These are phyloP conservation scores for Leccinum ochraceum DNA, from an alignment of 768 basidiomycete species.

Conservation along the genomic window DNA sequence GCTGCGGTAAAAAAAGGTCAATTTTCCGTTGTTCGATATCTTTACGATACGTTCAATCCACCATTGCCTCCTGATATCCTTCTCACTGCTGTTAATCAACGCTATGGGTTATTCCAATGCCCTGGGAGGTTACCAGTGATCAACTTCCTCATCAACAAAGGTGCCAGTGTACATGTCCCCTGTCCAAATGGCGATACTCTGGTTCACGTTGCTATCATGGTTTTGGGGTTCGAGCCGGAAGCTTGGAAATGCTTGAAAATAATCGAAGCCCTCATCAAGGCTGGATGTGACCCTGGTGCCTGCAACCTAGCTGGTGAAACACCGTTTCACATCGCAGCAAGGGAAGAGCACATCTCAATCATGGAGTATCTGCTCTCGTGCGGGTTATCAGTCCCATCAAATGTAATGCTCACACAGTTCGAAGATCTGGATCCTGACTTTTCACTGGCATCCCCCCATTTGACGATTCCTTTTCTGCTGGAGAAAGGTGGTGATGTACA, in stretches of 20 bases:
- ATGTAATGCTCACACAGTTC: no score
- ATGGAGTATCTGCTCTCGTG: neutral
- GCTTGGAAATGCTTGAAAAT: neutral
- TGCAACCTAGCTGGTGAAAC: slow-evolving; percentile 1
- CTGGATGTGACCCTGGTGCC: neutral
- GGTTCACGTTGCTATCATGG: neutral
- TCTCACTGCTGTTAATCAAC: neutral
- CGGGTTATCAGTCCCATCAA: no score
- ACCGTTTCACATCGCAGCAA: neutral
- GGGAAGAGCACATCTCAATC: neutral
- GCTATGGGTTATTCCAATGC: neutral
- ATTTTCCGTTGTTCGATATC: neutral
- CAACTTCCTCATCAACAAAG: neutral
- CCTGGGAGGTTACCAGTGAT: neutral
- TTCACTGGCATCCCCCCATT: no score
- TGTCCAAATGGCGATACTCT: neutral
- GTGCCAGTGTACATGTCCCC: neutral
- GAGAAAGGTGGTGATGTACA: no score
- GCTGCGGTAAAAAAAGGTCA: neutral
- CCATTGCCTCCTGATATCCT: neutral
- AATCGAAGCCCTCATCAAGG: neutral
- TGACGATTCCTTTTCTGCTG: no score
- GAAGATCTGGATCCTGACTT: no score
- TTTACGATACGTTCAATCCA: neutral
- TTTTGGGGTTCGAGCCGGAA: no score